phyloP scores from a whole-genome alignment of 2,329 filamentous ascomycete genomes.

The Tolypocladium nubicola region DNA sequence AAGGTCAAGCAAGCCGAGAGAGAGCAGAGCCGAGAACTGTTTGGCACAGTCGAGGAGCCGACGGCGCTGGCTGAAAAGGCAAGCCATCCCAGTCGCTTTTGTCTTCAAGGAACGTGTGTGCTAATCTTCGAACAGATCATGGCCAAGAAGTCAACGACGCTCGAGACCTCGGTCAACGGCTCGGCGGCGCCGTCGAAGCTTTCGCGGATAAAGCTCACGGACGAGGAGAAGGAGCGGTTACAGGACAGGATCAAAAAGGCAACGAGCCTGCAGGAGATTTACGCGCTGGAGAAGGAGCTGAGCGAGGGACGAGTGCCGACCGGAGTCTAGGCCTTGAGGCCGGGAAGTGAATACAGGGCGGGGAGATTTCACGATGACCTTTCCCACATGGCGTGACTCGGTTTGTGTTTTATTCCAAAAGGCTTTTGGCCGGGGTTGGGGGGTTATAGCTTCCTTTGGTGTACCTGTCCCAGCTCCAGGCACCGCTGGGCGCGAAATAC shows the following conservation, averaged over 20 bases:
- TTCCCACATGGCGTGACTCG: not conserved
- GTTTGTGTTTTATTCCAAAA: not conserved
- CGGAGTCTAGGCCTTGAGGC: conserved; percentile 48
- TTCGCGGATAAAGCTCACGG: conserved; percentile 74
- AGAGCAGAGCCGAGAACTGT: conserved; percentile 64
- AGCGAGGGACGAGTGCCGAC: conserved; percentile 78
- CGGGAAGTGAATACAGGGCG: conserved; percentile 41
- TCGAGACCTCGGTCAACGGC: conserved; percentile 44
- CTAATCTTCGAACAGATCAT: conserved; percentile 48
- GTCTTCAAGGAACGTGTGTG: not conserved
- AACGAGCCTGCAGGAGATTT: conserved; percentile 82
- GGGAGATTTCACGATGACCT: conserved; percentile 1
- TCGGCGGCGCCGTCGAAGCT: conserved; percentile 45
- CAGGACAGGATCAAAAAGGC: conserved; percentile 83
- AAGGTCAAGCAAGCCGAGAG: conserved; percentile 87
- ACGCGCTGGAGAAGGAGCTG: conserved; percentile 79
- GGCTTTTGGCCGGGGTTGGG: not conserved
- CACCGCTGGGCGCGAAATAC: not conserved
- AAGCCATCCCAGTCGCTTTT: not conserved
- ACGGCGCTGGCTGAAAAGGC: conserved; percentile 67
- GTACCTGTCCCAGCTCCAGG: not conserved
- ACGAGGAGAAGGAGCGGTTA: conserved; percentile 75
- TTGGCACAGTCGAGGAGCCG: conserved; percentile 69
- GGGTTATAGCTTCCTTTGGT: too few relatives aligned
- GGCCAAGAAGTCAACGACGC: conserved; percentile 69